phyloP scores from a whole-genome alignment of 495 filamentous ascomycete genomes.

The Chaetomium fimeti region DNA sequence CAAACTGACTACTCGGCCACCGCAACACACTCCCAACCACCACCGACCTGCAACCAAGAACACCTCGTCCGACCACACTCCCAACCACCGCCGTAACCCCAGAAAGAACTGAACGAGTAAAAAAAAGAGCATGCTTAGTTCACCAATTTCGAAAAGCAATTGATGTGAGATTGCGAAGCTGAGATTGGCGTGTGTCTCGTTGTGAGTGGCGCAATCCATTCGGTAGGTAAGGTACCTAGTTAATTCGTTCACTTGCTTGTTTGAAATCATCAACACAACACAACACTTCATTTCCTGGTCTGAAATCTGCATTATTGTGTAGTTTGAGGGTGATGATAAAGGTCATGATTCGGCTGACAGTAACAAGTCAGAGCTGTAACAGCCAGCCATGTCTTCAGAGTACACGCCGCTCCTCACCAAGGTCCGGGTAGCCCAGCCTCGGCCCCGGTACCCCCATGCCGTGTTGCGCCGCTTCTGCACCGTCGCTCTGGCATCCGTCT shows the following conservation, averaged over 20 bases:
- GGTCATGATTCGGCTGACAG: not conserved
- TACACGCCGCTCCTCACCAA: constrained; percentile 60
- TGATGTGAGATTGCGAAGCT: not conserved
- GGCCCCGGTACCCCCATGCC: constrained; percentile 66
- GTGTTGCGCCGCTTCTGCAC: constrained; percentile 71
- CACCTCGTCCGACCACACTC: not conserved
- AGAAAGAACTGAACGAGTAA: not conserved
- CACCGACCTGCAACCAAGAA: not conserved
- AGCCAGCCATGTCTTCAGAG: constrained; percentile 52
- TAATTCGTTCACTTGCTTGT: not conserved
- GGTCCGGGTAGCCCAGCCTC: constrained; percentile 52
- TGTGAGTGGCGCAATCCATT: not conserved
- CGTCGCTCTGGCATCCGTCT: constrained; percentile 53
- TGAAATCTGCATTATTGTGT: too few species aligned
- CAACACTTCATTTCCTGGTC: too few species aligned
- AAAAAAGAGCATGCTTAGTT: not conserved
- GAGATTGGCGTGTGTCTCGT: not conserved
- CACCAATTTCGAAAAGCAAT: not conserved
- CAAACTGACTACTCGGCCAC: not conserved
- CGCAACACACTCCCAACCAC: too few species aligned
- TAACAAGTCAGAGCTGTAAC: not conserved
- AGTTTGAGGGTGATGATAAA: too few species aligned
- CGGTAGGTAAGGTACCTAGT: too few species aligned
- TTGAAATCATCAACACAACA: too few species aligned
- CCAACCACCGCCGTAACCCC: not conserved